Evolutionary conservation across 1,284 basidiomycete species (phyloP), one percentile per base, ranked within the genome.

Genomic region (Vanrija pseudolonga): DNA sequence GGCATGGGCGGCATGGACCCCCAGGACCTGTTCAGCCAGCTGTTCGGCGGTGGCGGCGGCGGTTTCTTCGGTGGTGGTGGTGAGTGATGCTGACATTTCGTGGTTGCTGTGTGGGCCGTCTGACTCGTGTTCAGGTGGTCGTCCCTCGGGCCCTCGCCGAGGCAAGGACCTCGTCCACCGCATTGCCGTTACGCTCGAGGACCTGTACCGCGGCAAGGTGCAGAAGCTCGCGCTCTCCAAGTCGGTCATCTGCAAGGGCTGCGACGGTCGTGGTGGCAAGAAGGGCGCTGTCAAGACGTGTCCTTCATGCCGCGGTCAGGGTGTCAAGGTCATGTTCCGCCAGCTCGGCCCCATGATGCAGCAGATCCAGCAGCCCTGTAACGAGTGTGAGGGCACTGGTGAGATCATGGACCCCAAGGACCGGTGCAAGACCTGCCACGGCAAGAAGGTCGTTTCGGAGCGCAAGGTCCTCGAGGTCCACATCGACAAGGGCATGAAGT

Each of bases 401-500:
- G 95, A 98, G 78, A 83, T 90, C 67, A 96, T 98, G 81, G 92
- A 93, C 78, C 75, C 82, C 54, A 98, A 95, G 79, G 93, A 98
- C 80, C 84, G 88, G 63, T 99, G 96, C 84, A 85, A 87, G 77
- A 80, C 79, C 43, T 99, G 96, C 83, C 89, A 89, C 76, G 96
- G 94, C 64, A 96, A 96, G 82, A 99, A 98, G 82, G 87, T 90
- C 55, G 68, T 88, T 45, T 86, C 90, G 57, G 96, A 98, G 79
- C 91, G 96, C 79, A 98, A 98, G 81, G 88, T 98, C 63, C 81
- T 98, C 68, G 96, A 99, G 79, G 96, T 98, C 23, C 91, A 97
- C 75, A 90, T 99, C 82, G 96, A 98, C 83, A 97, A 95, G 82
- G 96, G 96, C 54, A 98, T 98, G 96, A 92, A 91, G 80, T 88